A percentile compares a stretch with the other conserved stretches of the same genome.
Evolutionary conservation across 1,284 basidiomycete genomes (phyloP).

Genomic region (Boletus smithii): DNA sequence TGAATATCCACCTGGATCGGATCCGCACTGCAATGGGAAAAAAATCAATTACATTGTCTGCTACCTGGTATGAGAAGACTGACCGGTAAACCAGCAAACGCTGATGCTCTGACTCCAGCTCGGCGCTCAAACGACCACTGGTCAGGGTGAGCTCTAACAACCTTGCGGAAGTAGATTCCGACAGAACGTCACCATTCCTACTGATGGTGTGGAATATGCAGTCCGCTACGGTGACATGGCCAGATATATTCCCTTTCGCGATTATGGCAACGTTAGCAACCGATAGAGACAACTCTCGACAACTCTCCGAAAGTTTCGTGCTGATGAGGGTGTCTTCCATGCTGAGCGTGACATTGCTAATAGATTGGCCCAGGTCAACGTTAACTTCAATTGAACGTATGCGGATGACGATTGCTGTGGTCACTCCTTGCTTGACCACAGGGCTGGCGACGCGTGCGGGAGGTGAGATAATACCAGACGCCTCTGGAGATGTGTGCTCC

Average conservation of each 20-base stretch:
- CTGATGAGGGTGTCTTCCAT: slow-evolving; percentile 59
- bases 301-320: slow-evolving; percentile 54
- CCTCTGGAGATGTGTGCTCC: slow-evolving; percentile 34
- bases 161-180: slow-evolving; percentile 38
- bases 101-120: slow-evolving; percentile 75
- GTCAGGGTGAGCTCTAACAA: slow-evolving; percentile 76
- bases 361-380: slow-evolving; percentile 76
- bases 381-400: slow-evolving; percentile 70
- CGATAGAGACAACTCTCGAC: slow-evolving; percentile 62
- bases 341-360: slow-evolving; percentile 61
- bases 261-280: slow-evolving; percentile 61
- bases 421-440: slow-evolving; percentile 45
- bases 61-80: slow-evolving; percentile 25
- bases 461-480: slow-evolving; percentile 18
- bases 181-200: slow-evolving; percentile 41
- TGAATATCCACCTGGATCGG: slow-evolving; percentile 72
- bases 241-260: slow-evolving; percentile 76
- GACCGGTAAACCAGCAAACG: slow-evolving; percentile 77
- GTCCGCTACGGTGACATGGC: slow-evolving; percentile 62
- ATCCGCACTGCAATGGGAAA: slow-evolving; percentile 55
- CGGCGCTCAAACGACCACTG: slow-evolving; percentile 65
- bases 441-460: slow-evolving; percentile 12
- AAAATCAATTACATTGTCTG: slow-evolving; percentile 1
- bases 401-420: slow-evolving; percentile 62
- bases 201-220: slow-evolving; percentile 77